These are phyloP conservation scores for Fistulinella staudtii DNA, from an alignment of 1,284 basidiomycete species.

Conservation along the genomic window DNA sequence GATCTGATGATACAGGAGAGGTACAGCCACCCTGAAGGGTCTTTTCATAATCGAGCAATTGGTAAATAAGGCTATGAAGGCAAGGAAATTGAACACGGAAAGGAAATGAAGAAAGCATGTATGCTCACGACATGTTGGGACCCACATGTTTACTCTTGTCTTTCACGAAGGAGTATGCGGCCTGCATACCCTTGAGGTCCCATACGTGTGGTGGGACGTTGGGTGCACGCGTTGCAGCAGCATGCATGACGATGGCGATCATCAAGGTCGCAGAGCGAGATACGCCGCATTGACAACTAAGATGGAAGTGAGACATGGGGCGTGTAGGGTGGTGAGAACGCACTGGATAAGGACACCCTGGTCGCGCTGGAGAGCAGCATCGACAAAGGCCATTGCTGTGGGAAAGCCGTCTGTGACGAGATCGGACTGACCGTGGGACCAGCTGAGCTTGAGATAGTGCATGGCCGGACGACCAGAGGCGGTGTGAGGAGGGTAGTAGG, in stretches of 20 bases:
- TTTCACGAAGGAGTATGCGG: constrained; percentile 89
- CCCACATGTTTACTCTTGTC: constrained; percentile 84
- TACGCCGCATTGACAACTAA: constrained; percentile 93
- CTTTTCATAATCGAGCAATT: constrained; percentile 91
- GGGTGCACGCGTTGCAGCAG: constrained; percentile 70
- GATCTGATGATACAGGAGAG: constrained; percentile 51
- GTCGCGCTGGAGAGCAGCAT: constrained; percentile 67
- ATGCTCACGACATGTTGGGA: constrained; percentile 91
- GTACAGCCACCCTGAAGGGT: constrained; percentile 54
- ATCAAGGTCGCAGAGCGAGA: constrained; percentile 91
- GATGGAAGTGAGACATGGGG: constrained; percentile 16
- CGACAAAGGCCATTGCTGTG: constrained; percentile 77
- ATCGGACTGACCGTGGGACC: constrained; percentile 92
- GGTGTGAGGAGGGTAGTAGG: constrained; percentile 62
- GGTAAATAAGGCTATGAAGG: constrained; percentile 82
- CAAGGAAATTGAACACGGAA: constrained; percentile 17
- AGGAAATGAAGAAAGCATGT: constrained; percentile 20
- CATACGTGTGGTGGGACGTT: constrained; percentile 70
- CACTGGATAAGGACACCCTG: constrained; percentile 88
- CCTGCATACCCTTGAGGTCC: constrained; percentile 87
- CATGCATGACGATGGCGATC: constrained; percentile 94
- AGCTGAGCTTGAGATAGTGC: constrained; percentile 89
- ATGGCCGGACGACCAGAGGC: constrained; percentile 68
- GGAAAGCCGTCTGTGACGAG: constrained; percentile 78
- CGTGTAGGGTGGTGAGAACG: constrained; percentile 32